phyloP scores from a whole-genome alignment of 176 grass and related monocot genomes.

The Rhipidocladum racemiflorum region DNA sequence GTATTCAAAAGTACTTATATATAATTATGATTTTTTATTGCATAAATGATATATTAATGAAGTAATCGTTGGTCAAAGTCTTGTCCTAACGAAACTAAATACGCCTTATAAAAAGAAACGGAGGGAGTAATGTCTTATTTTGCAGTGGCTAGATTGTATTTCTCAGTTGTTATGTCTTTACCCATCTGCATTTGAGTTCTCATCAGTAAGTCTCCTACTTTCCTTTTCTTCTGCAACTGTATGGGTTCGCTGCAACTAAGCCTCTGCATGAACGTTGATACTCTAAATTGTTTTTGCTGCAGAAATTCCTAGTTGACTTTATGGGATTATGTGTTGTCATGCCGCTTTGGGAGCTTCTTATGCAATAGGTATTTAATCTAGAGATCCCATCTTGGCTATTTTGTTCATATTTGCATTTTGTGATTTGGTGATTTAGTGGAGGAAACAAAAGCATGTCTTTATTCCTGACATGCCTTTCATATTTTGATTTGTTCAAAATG shows the following conservation, averaged over 20 bases:
- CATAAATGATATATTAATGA: too few relatives aligned
- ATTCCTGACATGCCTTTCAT: background rate
- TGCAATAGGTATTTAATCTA: constrained; percentile 78
- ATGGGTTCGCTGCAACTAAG: constrained; percentile 8
- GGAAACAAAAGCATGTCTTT: background rate
- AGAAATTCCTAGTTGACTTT: constrained; percentile 95
- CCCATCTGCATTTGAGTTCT: constrained; percentile 93
- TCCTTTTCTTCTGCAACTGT: constrained; percentile 29
- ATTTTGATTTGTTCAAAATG: background rate
- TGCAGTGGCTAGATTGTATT: constrained; percentile 95
- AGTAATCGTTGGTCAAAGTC: too few relatives aligned
- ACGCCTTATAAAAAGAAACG: too few relatives aligned
- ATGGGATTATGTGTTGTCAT: constrained; percentile 91
- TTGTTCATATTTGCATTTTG: background rate
- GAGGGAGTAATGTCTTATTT: constrained; percentile 39
- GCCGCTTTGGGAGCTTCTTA: constrained; percentile 87
- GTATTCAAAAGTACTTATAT: too few relatives aligned
- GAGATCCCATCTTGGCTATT: background rate
- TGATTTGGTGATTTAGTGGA: background rate
- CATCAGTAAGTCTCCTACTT: constrained; percentile 83
- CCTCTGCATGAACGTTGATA: background rate
- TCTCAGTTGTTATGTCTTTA: constrained; percentile 88
- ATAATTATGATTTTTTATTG: too few relatives aligned
- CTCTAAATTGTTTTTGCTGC: constrained; percentile 20
- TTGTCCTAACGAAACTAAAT: too few relatives aligned